Evolutionary conservation across 441 rosid genomes (phyloP).

Genomic region (Omphalea diandra): DNA sequence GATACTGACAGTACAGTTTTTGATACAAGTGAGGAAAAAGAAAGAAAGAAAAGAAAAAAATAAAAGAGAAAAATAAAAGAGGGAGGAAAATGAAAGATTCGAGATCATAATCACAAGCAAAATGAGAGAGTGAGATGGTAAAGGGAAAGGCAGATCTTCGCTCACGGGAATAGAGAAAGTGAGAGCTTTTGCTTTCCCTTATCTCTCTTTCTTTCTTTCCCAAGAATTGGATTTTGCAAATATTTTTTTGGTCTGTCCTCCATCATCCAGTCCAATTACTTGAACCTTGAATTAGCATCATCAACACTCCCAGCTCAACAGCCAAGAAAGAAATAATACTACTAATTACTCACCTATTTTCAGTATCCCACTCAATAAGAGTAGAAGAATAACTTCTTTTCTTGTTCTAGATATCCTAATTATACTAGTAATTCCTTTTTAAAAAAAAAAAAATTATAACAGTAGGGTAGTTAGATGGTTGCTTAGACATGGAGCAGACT

Average conservation of each 20-base stretch:
- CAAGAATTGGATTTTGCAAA: constrained; percentile 21
- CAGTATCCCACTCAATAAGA: no score
- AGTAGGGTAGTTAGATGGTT: no score
- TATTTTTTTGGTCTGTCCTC: constrained; percentile 10
- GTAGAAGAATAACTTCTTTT: no score
- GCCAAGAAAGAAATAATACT: no score
- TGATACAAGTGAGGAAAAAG: constrained; percentile 21
- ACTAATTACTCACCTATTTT: no score
- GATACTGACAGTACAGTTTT: constrained; percentile 29
- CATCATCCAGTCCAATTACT: constrained; percentile 22
- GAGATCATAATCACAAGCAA: constrained; percentile 65
- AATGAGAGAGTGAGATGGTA: constrained; percentile 32
- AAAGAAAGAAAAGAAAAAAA: constrained; percentile 10
- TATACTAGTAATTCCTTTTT: no score
- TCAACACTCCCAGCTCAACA: constrained; percentile 13
- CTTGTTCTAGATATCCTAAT: no score
- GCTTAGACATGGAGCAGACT: no score
- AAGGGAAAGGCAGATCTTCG: constrained; percentile 43
- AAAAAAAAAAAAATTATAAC: no score
- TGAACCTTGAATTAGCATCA: constrained; percentile 26
- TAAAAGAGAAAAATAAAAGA: constrained; percentile 17
- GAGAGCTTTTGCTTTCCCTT: constrained; percentile 56
- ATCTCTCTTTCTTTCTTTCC: constrained; percentile 21
- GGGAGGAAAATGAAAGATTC: constrained; percentile 41
- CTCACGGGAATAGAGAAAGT: constrained; percentile 60